phyloP scores from a whole-genome alignment of 2,329 filamentous ascomycete species.

The Amphichorda felina region DNA sequence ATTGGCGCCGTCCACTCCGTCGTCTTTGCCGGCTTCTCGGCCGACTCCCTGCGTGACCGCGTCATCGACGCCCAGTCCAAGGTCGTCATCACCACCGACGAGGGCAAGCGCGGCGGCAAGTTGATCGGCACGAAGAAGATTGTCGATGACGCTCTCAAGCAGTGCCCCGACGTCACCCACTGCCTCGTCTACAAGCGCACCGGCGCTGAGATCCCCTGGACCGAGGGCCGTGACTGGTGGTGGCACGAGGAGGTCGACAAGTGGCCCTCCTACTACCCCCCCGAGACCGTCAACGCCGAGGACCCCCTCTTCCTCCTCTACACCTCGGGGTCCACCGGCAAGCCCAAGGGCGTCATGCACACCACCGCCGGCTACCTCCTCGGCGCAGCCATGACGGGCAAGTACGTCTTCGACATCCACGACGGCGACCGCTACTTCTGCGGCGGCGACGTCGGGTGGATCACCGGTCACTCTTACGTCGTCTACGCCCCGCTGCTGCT shows the following conservation, averaged over 20 bases:
- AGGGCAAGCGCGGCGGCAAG: slow-evolving; percentile 97
- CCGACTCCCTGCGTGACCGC: slow-evolving; percentile 89
- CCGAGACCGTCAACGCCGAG: slow-evolving; percentile 82
- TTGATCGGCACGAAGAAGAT: slow-evolving; percentile 98
- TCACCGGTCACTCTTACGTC: slow-evolving; percentile 96
- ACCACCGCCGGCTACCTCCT: slow-evolving; percentile 92
- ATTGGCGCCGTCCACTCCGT: slow-evolving; percentile 97
- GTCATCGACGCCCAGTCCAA: slow-evolving; percentile 84
- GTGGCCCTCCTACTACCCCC: slow-evolving; percentile 85
- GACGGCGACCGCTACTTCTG: slow-evolving; percentile 92
- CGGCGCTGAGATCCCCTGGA: slow-evolving; percentile 85
- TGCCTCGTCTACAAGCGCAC: slow-evolving; percentile 93
- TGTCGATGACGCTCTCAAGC: slow-evolving; percentile 92
- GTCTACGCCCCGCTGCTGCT: slow-evolving; percentile 91
- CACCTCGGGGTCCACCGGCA: slow-evolving; percentile 94
- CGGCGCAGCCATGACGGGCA: slow-evolving; percentile 85
- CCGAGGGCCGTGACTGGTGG: slow-evolving; percentile 80
- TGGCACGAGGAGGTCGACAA: slow-evolving; percentile 99
- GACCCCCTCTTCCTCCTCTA: slow-evolving; percentile 96
- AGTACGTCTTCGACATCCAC: slow-evolving; percentile 98
- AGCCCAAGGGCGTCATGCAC: slow-evolving; percentile 99
- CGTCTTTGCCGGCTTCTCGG: slow-evolving; percentile 94
- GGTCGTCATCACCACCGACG: slow-evolving; percentile 93
- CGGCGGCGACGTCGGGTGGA: slow-evolving; percentile 97
- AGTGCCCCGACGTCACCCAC: slow-evolving; percentile 78